phyloP scores from a whole-genome alignment of 2,329 filamentous ascomycete species.

The Fusarium torulosum region DNA sequence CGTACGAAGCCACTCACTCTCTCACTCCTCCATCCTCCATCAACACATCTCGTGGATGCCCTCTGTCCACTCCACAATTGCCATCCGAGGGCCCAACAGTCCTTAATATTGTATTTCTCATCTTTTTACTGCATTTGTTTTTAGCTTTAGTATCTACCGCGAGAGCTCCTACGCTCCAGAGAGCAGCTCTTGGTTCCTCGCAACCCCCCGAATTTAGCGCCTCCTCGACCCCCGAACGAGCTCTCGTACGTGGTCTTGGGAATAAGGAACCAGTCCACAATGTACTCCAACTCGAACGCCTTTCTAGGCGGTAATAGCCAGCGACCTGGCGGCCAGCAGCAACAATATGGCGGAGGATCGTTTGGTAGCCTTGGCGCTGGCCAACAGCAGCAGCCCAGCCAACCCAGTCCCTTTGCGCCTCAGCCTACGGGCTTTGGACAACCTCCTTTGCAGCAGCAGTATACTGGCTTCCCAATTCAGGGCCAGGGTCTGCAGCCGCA shows the following conservation, averaged over 20 bases:
- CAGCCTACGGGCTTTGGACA: conserved; percentile 73
- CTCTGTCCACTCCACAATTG: conserved; percentile 28
- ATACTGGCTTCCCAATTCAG: conserved; percentile 71
- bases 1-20: conserved; percentile 33
- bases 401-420: conserved; percentile 67
- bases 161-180: conserved; percentile 29
- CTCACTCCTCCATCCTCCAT: conserved; percentile 23
- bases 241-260: conserved; percentile 30
- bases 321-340: conserved; percentile 72
- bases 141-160: background rate
- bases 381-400: conserved; percentile 61
- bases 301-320: conserved; percentile 84
- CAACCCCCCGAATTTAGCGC: conserved; percentile 40
- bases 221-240: conserved; percentile 32
- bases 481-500: conserved; percentile 66
- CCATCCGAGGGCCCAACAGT: conserved; percentile 27
- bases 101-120: conserved; percentile 39
- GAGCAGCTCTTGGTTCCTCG: conserved; percentile 13
- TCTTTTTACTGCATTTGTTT: conserved; percentile 30
- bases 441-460: conserved; percentile 65
- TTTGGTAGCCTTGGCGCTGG: conserved; percentile 57
- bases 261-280: conserved; percentile 56
- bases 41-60: conserved; percentile 35
- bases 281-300: conserved; percentile 92
- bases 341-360: conserved; percentile 62